These are phyloP conservation scores for Rhodotorula sp. DNA, from an alignment of 1,284 basidiomycete genomes.

Conservation along the genomic window DNA sequence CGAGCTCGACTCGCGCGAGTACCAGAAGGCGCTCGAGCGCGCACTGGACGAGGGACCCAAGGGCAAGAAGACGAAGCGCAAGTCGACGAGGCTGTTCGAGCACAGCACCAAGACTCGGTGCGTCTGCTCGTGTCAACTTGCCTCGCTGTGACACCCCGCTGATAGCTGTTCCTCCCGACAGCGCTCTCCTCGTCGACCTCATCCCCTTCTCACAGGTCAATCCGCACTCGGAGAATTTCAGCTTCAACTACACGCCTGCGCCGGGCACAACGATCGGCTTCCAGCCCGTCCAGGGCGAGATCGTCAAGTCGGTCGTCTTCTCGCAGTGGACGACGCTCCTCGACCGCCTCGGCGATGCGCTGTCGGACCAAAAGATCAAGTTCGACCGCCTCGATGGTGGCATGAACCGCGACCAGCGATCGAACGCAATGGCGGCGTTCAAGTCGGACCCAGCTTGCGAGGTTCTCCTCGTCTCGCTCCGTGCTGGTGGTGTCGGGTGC, in stretches of 20 bases:
- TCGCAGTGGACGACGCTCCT: conserved; percentile 97
- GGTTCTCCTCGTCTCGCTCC: conserved; percentile 83
- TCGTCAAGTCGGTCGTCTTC: conserved; percentile 87
- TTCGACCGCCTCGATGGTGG: conserved; percentile 90
- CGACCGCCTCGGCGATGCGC: conserved; percentile 80
- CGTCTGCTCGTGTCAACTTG: background rate
- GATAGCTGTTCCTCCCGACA: background rate
- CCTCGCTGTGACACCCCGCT: background rate
- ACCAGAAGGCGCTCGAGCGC: conserved; percentile 31
- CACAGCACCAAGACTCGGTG: conserved; percentile 47
- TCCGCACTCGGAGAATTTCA: conserved; percentile 44
- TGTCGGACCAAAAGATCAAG: conserved; percentile 71
- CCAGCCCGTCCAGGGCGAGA: conserved; percentile 57
- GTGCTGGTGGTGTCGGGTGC: conserved; percentile 86
- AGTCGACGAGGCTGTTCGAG: conserved; percentile 40
- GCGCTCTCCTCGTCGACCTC: conserved; percentile 44
- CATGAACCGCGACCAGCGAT: conserved; percentile 84
- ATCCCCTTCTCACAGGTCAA: conserved; percentile 48
- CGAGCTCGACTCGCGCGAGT: conserved; percentile 39
- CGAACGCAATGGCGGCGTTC: conserved; percentile 70
- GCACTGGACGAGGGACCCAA: conserved; percentile 24
- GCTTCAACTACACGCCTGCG: background rate
- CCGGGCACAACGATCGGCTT: conserved; percentile 56
- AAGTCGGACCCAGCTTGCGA: conserved; percentile 78
- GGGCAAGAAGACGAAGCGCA: conserved; percentile 16